These are phyloP conservation scores for Hagleromyces aurorensis DNA, from an alignment of 805 yeast genomes.

Conservation along the genomic window DNA sequence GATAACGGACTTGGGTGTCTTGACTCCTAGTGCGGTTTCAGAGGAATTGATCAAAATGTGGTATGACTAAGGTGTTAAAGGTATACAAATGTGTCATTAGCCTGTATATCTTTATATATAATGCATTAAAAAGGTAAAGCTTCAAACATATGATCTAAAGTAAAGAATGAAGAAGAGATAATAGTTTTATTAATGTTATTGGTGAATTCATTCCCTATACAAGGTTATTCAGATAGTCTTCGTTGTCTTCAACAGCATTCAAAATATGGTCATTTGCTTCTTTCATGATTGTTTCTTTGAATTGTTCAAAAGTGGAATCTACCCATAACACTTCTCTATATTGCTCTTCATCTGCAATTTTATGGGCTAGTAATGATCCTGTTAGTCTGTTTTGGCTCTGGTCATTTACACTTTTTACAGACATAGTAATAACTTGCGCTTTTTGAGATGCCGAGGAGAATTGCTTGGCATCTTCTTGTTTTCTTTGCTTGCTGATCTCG, in stretches of 20 bases:
- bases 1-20: slow-evolving; percentile 91
- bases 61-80: slow-evolving; percentile 85
- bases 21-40: slow-evolving; percentile 97
- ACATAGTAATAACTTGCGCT: slow-evolving; percentile 66
- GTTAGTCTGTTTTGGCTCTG: slow-evolving; percentile 53
- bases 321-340: slow-evolving; percentile 38
- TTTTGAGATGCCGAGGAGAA: slow-evolving; percentile 31
- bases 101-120: too few species aligned
- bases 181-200: too few species aligned
- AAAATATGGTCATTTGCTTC: slow-evolving; percentile 20
- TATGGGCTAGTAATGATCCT: slow-evolving; percentile 61
- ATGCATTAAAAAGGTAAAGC: too few species aligned
- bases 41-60: slow-evolving; percentile 97
- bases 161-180: too few species aligned
- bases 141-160: too few species aligned
- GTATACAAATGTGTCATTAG: too few species aligned
- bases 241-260: slow-evolving; percentile 18
- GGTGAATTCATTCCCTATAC: slow-evolving; percentile 12
- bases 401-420: slow-evolving; percentile 55
- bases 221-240: slow-evolving; percentile 23
- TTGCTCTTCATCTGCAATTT: slow-evolving; percentile 54
- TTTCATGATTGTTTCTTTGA: slow-evolving; percentile 18
- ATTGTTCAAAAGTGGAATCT: slow-evolving; percentile 32
- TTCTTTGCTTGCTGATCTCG: slow-evolving; percentile 40
- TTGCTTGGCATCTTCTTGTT: slow-evolving; percentile 36